Conservation (phyloP, 2,329 filamentous ascomycete genomes). For the Sclerotinia minor region DNA sequence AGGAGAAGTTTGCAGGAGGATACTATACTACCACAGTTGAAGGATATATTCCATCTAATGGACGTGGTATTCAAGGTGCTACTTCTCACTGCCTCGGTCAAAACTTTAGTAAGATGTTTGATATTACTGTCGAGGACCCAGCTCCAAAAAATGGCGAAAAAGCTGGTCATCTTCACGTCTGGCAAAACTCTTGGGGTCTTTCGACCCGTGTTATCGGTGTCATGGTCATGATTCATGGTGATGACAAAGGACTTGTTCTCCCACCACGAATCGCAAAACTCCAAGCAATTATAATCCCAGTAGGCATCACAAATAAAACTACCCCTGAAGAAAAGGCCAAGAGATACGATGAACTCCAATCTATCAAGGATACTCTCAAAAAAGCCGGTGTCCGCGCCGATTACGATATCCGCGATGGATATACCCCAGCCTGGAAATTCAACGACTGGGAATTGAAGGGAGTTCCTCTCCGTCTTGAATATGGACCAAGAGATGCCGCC, state of each 20-base stretch:
- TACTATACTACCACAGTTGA: constrained; percentile 97
- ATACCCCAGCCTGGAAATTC: constrained; percentile 96
- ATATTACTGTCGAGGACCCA: constrained; percentile 95
- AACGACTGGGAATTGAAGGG: constrained; percentile 98
- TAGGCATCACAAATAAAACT: constrained; percentile 88
- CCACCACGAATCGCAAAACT: constrained; percentile 86
- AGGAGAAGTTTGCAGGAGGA: constrained; percentile 96
- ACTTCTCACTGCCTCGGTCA: constrained; percentile 91
- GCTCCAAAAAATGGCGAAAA: constrained; percentile 68
- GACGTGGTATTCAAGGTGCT: constrained; percentile 92
- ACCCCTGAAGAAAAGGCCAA: constrained; percentile 74
- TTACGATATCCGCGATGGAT: constrained; percentile 82
- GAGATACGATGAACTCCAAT: constrained; percentile 74
- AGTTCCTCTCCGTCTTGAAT: constrained; percentile 89
- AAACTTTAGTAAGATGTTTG: constrained; percentile 99
- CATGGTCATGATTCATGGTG: constrained; percentile 98
- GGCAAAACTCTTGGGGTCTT: constrained; percentile 99
- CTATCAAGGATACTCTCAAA: constrained; percentile 67
- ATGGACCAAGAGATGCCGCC: constrained; percentile 90
- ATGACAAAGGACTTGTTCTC: constrained; percentile 91
- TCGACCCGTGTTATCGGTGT: constrained; percentile 97
- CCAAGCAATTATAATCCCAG: constrained; percentile 85
- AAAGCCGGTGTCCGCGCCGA: constrained; percentile 75
- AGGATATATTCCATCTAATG: constrained; percentile 93
- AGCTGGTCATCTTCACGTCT: constrained; percentile 80